Base-by-base conservation (phyloP, 768 basidiomycete species). In the Pilatotrama ljubarskyi region DNA sequence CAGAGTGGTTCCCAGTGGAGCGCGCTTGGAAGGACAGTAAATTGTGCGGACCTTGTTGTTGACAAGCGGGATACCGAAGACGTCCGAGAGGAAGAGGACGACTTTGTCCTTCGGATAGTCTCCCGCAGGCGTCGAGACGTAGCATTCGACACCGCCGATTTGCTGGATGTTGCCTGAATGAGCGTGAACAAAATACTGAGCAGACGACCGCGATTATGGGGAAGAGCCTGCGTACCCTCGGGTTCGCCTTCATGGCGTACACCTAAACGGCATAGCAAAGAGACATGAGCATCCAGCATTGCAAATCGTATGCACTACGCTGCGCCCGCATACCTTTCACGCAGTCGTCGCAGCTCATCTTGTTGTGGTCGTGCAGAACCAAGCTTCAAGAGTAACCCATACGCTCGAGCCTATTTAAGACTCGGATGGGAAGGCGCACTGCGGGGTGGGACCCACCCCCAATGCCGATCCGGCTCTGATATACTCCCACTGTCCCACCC, bases 121-220 rank as follows among this genome's bases (percentile, higher is more conserved):
- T 41, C 55, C 63, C 8, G 67, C 63, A 17, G 80, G 79, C 0
- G 77, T 77, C 15, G 74, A 72, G 43, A 79, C 73, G 54, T 82
- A 82, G 59, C 72, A 74, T 29, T 73, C 65, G 37, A 78, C 65
- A 8, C 78, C 79, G 5, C 68, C 74, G 47, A 80, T 74, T 43
- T 67, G 59, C 62, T 75, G 70, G 49, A 72, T 64, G 57, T 70
- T 72, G 61, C 78, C 78, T 77, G 51, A 14, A 18, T 17, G 20
- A 7, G 11, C 5, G 11, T 13, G 37, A 47, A 17, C 40, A 17
- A 25, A 10, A 29, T 3, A 17, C 10, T 32, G 29, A 41, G 38
- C 29, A 40, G 38, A 35, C 24, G 18, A 14, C 3, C 22, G 29
- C 29, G 29, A 32, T 24, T 5, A 17, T 22, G 3, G 3, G 25